Percentiles rank a stretch among this genome's conserved stretches.
These are phyloP conservation scores for Vitrella brassicaformis DNA, from an alignment of 73 alveolate genomes.

Conservation along the genomic window DNA sequence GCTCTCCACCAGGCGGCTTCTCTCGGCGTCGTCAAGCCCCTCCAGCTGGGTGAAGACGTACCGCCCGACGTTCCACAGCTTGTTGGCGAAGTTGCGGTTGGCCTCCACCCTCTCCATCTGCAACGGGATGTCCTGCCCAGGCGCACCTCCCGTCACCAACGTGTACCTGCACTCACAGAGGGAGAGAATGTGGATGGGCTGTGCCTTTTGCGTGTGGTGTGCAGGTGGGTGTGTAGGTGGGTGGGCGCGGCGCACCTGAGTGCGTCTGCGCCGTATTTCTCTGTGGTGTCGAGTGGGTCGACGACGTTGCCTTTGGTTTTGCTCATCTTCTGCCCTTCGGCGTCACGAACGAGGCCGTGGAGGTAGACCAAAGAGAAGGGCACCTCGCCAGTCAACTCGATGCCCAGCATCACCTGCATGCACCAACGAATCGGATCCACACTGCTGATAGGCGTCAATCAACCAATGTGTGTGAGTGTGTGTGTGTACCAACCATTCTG, in stretches of 20 bases:
- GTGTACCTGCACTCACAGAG: not conserved
- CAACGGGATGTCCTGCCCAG: not conserved
- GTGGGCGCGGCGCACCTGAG: conserved; percentile 10
- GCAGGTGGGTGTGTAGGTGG: not conserved
- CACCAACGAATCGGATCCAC: too few species aligned
- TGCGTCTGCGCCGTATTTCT: conserved; percentile 29
- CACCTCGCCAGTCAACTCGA: not conserved
- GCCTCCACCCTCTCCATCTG: not conserved
- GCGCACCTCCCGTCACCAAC: not conserved
- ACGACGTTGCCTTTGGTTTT: conserved; percentile 38
- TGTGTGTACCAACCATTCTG: conserved; percentile 97
- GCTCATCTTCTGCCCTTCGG: conserved; percentile 38
- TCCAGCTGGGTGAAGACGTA: conserved; percentile 23
- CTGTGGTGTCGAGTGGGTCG: conserved; percentile 27
- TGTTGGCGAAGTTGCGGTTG: conserved; percentile 21
- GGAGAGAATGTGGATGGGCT: too few species aligned
- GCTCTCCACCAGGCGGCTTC: not conserved
- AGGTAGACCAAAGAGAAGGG: conserved; percentile 26
- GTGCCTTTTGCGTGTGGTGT: too few species aligned
- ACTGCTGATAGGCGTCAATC: too few species aligned
- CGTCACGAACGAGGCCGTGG: conserved; percentile 34
- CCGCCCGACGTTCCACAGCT: conserved; percentile 38
- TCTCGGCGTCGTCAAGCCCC: not conserved
- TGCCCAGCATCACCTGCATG: not conserved
- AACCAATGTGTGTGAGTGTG: too few species aligned